Conservation (phyloP, 2,329 filamentous ascomycete genomes). For the Pseudogymnoascus verrucosus region DNA sequence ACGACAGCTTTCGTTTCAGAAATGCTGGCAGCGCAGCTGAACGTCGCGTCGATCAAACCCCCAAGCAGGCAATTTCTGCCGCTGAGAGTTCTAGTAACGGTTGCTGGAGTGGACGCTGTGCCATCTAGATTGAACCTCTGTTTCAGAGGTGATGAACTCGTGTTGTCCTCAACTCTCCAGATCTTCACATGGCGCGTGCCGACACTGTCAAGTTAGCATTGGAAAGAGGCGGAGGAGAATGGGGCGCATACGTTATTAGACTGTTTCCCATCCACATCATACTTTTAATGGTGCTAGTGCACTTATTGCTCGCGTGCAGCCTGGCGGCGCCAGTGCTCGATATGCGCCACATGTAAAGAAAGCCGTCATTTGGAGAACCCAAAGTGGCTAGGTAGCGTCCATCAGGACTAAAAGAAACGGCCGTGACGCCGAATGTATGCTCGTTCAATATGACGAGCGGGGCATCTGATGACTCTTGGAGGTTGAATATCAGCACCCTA, state of each 20-base stretch:
- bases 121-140: slow-evolving; percentile 44
- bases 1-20: slow-evolving; percentile 69
- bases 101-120: slow-evolving; percentile 24
- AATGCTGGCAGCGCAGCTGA: slow-evolving; percentile 68
- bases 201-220: slow-evolving; percentile 36
- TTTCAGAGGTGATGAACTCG: slow-evolving; percentile 54
- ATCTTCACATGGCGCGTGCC: slow-evolving; percentile 89
- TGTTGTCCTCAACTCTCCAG: slow-evolving; percentile 72
- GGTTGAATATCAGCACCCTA: slow-evolving; percentile 80
- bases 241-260: slow-evolving; percentile 57
- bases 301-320: slow-evolving; percentile 82
- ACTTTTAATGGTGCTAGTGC: slow-evolving; percentile 74
- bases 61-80: slow-evolving; percentile 86
- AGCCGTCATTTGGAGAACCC: slow-evolving; percentile 84
- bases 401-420: slow-evolving; percentile 83
- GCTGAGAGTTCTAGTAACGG: slow-evolving; percentile 55
- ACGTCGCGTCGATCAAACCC: slow-evolving; percentile 71
- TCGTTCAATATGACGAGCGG: slow-evolving; percentile 82
- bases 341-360: slow-evolving; percentile 83
- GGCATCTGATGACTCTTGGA: slow-evolving; percentile 72
- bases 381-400: slow-evolving; percentile 81
- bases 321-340: slow-evolving; percentile 71
- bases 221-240: not conserved
- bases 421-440: slow-evolving; percentile 81
- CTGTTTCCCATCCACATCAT: slow-evolving; percentile 86